Base-by-base conservation (phyloP, 2,329 filamentous ascomycete genomes). In the Penicillium sclerotiorum region DNA sequence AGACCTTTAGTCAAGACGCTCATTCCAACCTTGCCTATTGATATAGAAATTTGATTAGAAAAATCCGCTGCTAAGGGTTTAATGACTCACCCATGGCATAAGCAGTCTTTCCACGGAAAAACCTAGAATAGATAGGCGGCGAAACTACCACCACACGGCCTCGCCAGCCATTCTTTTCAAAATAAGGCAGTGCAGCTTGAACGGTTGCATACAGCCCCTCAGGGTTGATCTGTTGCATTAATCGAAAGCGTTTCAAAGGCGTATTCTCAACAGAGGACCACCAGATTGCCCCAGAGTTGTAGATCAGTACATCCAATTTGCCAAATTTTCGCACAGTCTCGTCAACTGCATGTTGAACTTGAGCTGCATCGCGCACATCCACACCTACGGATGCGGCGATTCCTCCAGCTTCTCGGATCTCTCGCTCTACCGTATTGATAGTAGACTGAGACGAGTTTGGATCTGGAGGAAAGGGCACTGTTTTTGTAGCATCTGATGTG, bases 231-330 rank as follows among this genome's bases (percentile, higher is more conserved):
- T 78, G 76, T 71, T 91, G 87, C 85, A 92, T 89, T 57, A 87
- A 80, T 66, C 85, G 83, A 73, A 90, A 93, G n/a, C 88, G 80
- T 69, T 87, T 88, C 56, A 87, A 74, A 0, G 88, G 86, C 0
- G 89, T 93, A 39, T 85, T 81, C 44, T 85, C 80, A 0, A 95
- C 83, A 1, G 86, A 80, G 0, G 86, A 81, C 89, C 89, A 93
- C 86, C 87, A 94, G 58, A 95, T 91, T 2, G 90, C 90, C 33
- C 90, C 90, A 0, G 86, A 85, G 67, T 94, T 95, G 76, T 95
- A 95, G 41, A 94, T 70, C 2, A 95, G 72, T 0, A 87, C 86
- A 65, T 94, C 89, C 3, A 95, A 74, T 18, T 80, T 80, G 36
- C 79, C 78, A 60, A 87, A 86, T 4, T 69, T 75, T 61, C 82